Evolutionary conservation across 805 yeast species (phyloP), one percentile per base, ranked within the genome.

Genomic region (Sugiyamaella valdiviana): DNA sequence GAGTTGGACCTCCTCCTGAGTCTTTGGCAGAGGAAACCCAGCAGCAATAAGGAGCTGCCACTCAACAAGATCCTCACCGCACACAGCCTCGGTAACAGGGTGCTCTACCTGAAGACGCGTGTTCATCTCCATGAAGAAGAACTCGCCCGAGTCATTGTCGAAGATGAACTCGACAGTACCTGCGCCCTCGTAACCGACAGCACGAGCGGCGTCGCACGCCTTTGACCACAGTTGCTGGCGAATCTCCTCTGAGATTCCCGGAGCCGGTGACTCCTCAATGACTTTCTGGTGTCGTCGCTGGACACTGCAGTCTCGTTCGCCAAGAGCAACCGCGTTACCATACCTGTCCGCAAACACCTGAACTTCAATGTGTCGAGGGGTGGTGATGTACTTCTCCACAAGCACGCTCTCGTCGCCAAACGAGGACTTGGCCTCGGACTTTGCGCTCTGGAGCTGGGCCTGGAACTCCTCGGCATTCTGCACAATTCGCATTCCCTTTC

Each of bases 81-180:
- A 73, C 21, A 76, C 79, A 72, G 71, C 72, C 59, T 76, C 81
- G 23, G 81, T 76, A 48, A 76, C 75, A 6, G 80, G 79, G 55
- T 76, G 81, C 63, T 76, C 81, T 20, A 76, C 81, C 58, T 76
- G 81, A 50, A 76, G 71, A 51, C 81, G 69, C 17, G 81, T 79
- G 57, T 76, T 76, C 62, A 76, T 78, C 57, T 76, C 81, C 69
- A 76, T 72, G 61, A 76, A 76, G 63, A 74, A 77, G 59, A 76
- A 76, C 57, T 73, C 75, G 50, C 73, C 75, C 42, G 79, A 62
- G 48, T 61, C 69, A 57, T 74, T 74, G 59, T 76, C 81, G 55
- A 76, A 75, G 49, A 76, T 75, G 58, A 70, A 76, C 61, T 76
- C 81, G 46, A 76, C 81, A 15, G 81, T 76, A 51, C 81, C 81